These are phyloP conservation scores for Didymella pinodella DNA, from an alignment of 2,329 filamentous ascomycete genomes.

Conservation along the genomic window DNA sequence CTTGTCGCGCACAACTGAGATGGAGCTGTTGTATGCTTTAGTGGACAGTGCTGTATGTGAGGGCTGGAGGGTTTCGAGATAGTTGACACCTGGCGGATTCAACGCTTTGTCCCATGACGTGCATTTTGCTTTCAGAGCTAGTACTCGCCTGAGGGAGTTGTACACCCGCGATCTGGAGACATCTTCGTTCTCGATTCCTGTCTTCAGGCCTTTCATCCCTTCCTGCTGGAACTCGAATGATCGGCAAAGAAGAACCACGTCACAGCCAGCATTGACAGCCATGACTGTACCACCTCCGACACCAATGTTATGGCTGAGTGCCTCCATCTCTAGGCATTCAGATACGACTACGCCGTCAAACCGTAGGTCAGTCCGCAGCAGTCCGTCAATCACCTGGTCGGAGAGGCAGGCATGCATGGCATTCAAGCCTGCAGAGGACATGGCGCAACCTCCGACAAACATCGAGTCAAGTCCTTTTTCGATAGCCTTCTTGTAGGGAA, in stretches of 20 bases:
- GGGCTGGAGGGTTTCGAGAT: constrained; percentile 82
- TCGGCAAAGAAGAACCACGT: constrained; percentile 86
- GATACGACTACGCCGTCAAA: constrained; percentile 94
- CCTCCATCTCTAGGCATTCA: constrained; percentile 96
- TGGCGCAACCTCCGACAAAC: constrained; percentile 94
- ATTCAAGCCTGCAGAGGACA: constrained; percentile 89
- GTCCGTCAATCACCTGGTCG: constrained; percentile 89
- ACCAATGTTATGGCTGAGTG: constrained; percentile 93
- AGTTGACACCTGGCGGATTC: constrained; percentile 80
- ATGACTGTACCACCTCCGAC: constrained; percentile 96
- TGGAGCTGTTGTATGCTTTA: constrained; percentile 88
- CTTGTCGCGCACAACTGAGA: constrained; percentile 90
- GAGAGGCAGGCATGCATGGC: constrained; percentile 95
- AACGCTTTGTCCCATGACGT: constrained; percentile 91
- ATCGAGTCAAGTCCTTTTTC: constrained; percentile 87
- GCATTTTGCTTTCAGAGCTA: constrained; percentile 82
- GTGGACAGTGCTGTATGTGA: constrained; percentile 82
- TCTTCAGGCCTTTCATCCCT: constrained; percentile 86
- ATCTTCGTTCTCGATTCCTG: constrained; percentile 89
- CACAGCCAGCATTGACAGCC: constrained; percentile 95
- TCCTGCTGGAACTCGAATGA: constrained; percentile 90
- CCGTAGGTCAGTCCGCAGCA: constrained; percentile 85
- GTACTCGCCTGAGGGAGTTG: constrained; percentile 78
- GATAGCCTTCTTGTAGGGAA: constrained; percentile 92
- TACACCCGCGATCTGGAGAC: constrained; percentile 82